These are phyloP conservation scores for Chrysoporthe austroafricana DNA, from an alignment of 2,329 filamentous ascomycete genomes.

Conservation along the genomic window DNA sequence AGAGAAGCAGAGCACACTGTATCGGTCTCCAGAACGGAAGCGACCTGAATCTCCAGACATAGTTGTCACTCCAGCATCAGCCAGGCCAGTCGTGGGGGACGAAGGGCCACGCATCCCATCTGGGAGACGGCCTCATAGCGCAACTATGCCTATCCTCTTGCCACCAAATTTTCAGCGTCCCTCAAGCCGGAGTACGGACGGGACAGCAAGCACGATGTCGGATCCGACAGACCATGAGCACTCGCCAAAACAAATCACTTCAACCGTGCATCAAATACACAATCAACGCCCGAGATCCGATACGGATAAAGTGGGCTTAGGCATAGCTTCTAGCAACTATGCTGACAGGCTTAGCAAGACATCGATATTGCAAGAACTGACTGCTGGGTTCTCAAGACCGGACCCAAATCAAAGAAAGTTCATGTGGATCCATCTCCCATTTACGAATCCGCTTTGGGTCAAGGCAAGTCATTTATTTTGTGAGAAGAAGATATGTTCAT, in stretches of 20 bases:
- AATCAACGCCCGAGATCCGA: neutral
- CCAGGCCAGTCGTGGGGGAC: conserved; percentile 29
- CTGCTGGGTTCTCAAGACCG: conserved; percentile 47
- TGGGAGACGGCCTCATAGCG: conserved; percentile 35
- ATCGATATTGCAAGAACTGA: conserved; percentile 37
- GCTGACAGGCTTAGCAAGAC: conserved; percentile 26
- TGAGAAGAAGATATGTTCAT: conserved; percentile 29
- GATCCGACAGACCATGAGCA: conserved; percentile 37
- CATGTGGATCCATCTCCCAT: conserved; percentile 62
- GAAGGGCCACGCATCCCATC: conserved; percentile 16
- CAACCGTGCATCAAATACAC: neutral
- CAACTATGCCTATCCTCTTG: conserved; percentile 39
- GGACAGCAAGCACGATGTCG: conserved; percentile 35
- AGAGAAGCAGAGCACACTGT: conserved; percentile 32
- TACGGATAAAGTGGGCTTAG: conserved; percentile 11
- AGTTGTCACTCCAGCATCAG: conserved; percentile 40
- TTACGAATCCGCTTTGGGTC: conserved; percentile 62
- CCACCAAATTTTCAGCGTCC: conserved; percentile 37
- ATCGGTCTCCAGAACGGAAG: conserved; percentile 26
- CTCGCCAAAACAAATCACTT: conserved; percentile 30
- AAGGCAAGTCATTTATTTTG: conserved; percentile 44
- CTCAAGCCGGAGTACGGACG: conserved; percentile 38
- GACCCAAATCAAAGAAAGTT: conserved; percentile 50
- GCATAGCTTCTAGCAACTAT: conserved; percentile 8
- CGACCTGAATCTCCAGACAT: conserved; percentile 41